A percentile compares a stretch with the other conserved stretches of the same genome.
These are phyloP conservation scores for Scheffersomyces illinoinensis DNA, from an alignment of 1,139 yeast species.

Conservation along the genomic window DNA sequence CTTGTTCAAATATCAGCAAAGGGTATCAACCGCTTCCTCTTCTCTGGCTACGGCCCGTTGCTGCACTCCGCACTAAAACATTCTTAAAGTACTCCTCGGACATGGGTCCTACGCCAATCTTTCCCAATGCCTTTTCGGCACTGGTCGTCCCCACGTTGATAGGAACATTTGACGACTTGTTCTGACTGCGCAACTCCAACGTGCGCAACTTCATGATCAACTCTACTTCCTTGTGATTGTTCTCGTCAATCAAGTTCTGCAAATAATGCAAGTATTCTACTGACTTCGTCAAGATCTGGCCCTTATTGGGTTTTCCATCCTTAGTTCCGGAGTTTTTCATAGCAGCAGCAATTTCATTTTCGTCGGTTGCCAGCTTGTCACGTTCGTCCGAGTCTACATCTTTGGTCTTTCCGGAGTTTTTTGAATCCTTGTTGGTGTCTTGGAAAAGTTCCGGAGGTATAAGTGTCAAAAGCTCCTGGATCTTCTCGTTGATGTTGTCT, in stretches of 20 bases:
- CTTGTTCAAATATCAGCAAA: neutral
- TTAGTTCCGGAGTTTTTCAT: constrained; percentile 65
- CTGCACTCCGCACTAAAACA: constrained; percentile 35
- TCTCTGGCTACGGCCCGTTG: constrained; percentile 11
- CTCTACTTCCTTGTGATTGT: constrained; percentile 78
- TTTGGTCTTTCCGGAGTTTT: constrained; percentile 6
- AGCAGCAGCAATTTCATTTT: constrained; percentile 28
- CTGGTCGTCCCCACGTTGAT: constrained; percentile 67
- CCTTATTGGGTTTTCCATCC: constrained; percentile 92
- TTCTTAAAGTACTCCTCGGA: constrained; percentile 50
- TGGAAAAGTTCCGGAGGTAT: constrained; percentile 65
- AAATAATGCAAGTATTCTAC: constrained; percentile 79
- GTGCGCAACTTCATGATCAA: constrained; percentile 60
- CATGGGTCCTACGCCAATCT: constrained; percentile 80
- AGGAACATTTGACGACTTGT: constrained; percentile 25
- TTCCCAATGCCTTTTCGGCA: constrained; percentile 76
- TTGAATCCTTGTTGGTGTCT: constrained; percentile 16
- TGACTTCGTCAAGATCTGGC: constrained; percentile 80
- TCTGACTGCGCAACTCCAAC: constrained; percentile 40
- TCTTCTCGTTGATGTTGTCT: constrained; percentile 87
- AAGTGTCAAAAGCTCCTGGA: constrained; percentile 72
- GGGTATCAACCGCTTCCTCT: constrained; percentile 9
- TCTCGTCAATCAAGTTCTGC: constrained; percentile 75
- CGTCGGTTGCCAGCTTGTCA: constrained; percentile 12
- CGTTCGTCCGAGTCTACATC: constrained; percentile 6